Conservation (phyloP, 257 asterid species). For the Penstemon eatonii region DNA sequence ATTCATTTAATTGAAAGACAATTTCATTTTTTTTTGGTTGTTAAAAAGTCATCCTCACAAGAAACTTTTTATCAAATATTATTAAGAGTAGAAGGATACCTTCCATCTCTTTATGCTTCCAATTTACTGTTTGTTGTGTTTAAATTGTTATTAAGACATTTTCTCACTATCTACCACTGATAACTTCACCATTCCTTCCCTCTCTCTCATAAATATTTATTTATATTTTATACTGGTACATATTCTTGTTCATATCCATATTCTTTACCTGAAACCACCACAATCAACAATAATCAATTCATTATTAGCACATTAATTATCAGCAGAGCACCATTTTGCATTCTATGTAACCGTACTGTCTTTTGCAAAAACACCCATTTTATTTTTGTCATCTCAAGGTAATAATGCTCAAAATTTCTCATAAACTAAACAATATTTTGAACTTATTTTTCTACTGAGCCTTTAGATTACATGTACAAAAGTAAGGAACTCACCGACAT, state of each 20-base stretch:
- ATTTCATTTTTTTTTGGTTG: not conserved
- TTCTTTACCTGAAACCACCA: slow-evolving; percentile 51
- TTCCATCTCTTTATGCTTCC: slow-evolving; percentile 53
- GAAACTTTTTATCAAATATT: slow-evolving; percentile 3
- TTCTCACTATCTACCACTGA: slow-evolving; percentile 76
- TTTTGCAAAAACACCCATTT: slow-evolving; percentile 44
- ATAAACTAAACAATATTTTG: no score
- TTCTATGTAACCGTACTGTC: slow-evolving; percentile 48
- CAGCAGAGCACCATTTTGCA: slow-evolving; percentile 31
- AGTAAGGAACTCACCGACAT: no score
- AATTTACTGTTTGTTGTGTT: slow-evolving; percentile 49
- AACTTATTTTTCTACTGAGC: no score
- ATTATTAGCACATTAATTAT: slow-evolving; percentile 37
- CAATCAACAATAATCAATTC: slow-evolving; percentile 43
- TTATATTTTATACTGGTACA: slow-evolving; percentile 17
- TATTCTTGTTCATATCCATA: slow-evolving; percentile 26
- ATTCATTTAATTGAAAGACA: slow-evolving; percentile 3
- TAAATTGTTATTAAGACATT: slow-evolving; percentile 45
- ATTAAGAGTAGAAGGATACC: slow-evolving; percentile 34
- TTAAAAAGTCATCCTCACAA: slow-evolving; percentile 37
- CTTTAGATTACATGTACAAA: no score
- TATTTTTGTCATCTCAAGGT: slow-evolving; percentile 46
- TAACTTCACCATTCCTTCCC: slow-evolving; percentile 54
- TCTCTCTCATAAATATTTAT: slow-evolving; percentile 32
- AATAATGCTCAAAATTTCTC: slow-evolving; percentile 29